Evolutionary conservation across 179 eudicot genomes (phyloP), one percentile per base, ranked within the genome.

Genomic region (Heliamphora pulchella): DNA sequence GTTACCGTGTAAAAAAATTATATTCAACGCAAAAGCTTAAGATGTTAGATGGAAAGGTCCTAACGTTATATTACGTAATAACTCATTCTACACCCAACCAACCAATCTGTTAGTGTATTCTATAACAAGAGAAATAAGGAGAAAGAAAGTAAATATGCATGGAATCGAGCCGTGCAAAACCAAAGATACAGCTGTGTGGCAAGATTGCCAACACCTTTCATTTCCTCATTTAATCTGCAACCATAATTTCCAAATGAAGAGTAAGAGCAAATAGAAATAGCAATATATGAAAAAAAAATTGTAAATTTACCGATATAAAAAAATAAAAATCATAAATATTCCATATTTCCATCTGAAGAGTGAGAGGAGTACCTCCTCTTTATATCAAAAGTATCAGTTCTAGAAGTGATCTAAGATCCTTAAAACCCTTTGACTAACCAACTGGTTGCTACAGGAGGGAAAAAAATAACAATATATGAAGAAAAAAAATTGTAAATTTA

Each of bases 121-220:
- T 31, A 31, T 31, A 31, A n/a, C 6, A n/a, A 17, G 4, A 5
- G 66, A 62, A 62, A 62, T 15, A 17, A 57, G 61, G 11, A 8
- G 67, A 18, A 18, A 41, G 18, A 6, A 10, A 10, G 5, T 0
- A 71, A 46, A 53, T 50, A 43, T 2, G 41, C 18, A 3, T 3
- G n/a, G 8, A 51, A 57, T 51, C 9, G 43, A 17, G 0, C 47
- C 78, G 17, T 8, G 63, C 46, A 58, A 8, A 17, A 8, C 17
- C 67, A 90, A 95, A 97, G 98, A 95, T 95, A 95, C 98, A 95
- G 58, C 76, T 93, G 91, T 70, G 84, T 66, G 39, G 96, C 97
- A 64, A 95, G 90, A 64, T 73, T 84, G 69, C 90, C 97, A 15
- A 90, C 70, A 77, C 91, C 97, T 82, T 91, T 93, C 96, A 95